Conservation (phyloP, 2,329 filamentous ascomycete genomes). For the Macrophomina phaseolina region DNA sequence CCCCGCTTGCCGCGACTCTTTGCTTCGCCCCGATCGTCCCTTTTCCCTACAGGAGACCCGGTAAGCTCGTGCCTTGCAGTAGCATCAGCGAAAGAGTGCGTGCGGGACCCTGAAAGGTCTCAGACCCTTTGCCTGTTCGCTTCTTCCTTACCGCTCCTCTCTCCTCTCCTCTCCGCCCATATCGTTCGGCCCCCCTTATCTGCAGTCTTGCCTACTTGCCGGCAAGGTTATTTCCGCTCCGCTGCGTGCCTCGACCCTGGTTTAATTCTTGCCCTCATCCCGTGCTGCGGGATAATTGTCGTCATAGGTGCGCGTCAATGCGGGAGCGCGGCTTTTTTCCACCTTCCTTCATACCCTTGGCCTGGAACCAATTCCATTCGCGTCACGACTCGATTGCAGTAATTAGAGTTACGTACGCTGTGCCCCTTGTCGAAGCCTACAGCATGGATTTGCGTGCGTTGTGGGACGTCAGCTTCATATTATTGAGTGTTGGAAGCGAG, state of each 20-base stretch:
- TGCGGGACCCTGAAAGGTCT: slow-evolving; percentile 10
- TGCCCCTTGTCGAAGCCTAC: too few relatives aligned
- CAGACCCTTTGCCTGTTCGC: background rate
- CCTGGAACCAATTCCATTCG: background rate
- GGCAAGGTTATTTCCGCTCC: background rate
- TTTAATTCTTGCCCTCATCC: background rate
- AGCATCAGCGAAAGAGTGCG: background rate
- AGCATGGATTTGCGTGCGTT: too few relatives aligned
- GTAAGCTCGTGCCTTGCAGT: slow-evolving; percentile 1
- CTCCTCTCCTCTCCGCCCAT: background rate
- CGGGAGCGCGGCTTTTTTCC: background rate
- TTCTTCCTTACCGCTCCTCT: background rate
- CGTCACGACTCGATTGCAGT: background rate
- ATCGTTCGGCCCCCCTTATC: background rate
- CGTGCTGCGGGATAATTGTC: background rate
- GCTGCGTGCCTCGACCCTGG: background rate
- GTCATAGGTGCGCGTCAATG: slow-evolving; percentile 5
- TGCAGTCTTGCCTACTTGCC: background rate
- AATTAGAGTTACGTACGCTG: too few relatives aligned
- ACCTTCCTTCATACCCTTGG: too few relatives aligned
- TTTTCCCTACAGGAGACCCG: background rate
- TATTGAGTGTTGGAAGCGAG: too few relatives aligned
- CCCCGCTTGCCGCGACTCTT: slow-evolving; percentile 6
- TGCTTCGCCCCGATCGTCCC: background rate
- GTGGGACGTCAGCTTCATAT: too few relatives aligned